A percentile compares a stretch with the other conserved stretches of the same genome.
phyloP scores from a whole-genome alignment of 1,284 basidiomycete species.

The Fomitopsis betulina region DNA sequence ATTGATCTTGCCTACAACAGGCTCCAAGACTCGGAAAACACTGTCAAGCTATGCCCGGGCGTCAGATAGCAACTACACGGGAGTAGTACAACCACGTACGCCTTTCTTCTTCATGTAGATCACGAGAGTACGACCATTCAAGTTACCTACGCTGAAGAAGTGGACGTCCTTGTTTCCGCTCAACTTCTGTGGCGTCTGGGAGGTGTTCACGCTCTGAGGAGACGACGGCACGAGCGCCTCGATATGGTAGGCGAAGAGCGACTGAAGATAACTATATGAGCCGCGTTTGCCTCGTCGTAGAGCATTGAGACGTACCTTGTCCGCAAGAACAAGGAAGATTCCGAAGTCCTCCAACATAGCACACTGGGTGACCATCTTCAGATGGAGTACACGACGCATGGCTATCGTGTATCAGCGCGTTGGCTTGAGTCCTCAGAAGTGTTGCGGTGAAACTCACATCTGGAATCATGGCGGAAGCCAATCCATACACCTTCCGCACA shows the following conservation, averaged over 20 bases:
- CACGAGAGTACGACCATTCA: conserved; percentile 82
- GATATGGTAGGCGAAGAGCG: conserved; percentile 86
- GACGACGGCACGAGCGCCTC: conserved; percentile 91
- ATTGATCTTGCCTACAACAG: conserved; percentile 81
- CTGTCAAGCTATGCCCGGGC: conserved; percentile 59
- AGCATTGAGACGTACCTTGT: conserved; percentile 55
- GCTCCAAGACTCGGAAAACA: conserved; percentile 91
- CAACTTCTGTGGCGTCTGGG: conserved; percentile 81
- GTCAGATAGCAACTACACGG: not conserved
- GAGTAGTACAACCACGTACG: conserved; percentile 39
- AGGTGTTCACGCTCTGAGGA: conserved; percentile 55
- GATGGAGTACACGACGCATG: conserved; percentile 83
- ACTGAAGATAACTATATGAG: conserved; percentile 31
- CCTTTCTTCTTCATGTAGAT: conserved; percentile 97
- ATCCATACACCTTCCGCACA: conserved; percentile 98
- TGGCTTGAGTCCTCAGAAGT: not conserved
- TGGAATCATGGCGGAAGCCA: conserved; percentile 84
- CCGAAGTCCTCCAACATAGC: conserved; percentile 94
- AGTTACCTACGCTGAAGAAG: conserved; percentile 90
- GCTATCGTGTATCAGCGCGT: conserved; percentile 37
- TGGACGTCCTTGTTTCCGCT: conserved; percentile 88
- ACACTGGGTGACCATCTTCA: conserved; percentile 89
- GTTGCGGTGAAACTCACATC: conserved; percentile 46
- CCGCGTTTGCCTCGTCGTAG: not conserved
- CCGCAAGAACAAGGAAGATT: conserved; percentile 92